phyloP scores from a whole-genome alignment of 2,329 filamentous ascomycete species.

The Torrubiella hemipterigena region DNA sequence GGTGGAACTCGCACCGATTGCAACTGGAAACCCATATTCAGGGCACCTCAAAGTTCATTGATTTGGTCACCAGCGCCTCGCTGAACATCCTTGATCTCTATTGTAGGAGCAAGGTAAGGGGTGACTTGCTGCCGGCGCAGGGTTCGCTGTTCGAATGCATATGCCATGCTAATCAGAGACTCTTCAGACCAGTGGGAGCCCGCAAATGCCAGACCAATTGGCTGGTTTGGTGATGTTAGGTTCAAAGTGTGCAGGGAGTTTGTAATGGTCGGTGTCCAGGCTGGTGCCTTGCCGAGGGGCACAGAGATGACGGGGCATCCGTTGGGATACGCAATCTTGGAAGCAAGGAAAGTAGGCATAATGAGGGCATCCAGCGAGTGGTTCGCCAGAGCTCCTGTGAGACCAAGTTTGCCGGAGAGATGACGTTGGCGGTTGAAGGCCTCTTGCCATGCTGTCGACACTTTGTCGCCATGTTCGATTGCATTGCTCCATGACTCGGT shows the following conservation, averaged over 20 bases:
- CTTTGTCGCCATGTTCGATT: constrained; percentile 41
- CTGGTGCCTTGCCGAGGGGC: constrained; percentile 46
- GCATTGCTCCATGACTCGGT: constrained; percentile 43
- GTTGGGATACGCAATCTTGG: constrained; percentile 38
- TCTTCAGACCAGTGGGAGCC: constrained; percentile 50
- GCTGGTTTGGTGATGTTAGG: constrained; percentile 37
- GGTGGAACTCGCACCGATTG: too few relatives aligned
- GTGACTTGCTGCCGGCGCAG: constrained; percentile 14
- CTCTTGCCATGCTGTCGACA: constrained; percentile 41
- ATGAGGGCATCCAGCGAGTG: constrained; percentile 50
- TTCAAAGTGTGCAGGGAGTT: constrained; percentile 39
- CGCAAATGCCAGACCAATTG: constrained; percentile 52
- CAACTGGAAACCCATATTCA: too few relatives aligned
- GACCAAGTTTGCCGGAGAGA: constrained; percentile 41
- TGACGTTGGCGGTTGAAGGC: constrained; percentile 41
- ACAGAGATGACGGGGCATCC: constrained; percentile 52
- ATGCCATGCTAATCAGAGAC: constrained; percentile 50
- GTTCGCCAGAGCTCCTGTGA: constrained; percentile 45
- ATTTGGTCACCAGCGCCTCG: too few relatives aligned
- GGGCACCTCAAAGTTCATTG: too few relatives aligned
- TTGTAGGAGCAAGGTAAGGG: constrained; percentile 16
- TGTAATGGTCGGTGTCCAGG: constrained; percentile 29
- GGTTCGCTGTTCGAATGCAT: constrained; percentile 54
- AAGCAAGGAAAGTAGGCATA: constrained; percentile 38
- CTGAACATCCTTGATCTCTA: constrained; percentile 16